These are phyloP conservation scores for Phaeophleospora eucalypticola DNA, from an alignment of 2,329 filamentous ascomycete species.

Conservation along the genomic window DNA sequence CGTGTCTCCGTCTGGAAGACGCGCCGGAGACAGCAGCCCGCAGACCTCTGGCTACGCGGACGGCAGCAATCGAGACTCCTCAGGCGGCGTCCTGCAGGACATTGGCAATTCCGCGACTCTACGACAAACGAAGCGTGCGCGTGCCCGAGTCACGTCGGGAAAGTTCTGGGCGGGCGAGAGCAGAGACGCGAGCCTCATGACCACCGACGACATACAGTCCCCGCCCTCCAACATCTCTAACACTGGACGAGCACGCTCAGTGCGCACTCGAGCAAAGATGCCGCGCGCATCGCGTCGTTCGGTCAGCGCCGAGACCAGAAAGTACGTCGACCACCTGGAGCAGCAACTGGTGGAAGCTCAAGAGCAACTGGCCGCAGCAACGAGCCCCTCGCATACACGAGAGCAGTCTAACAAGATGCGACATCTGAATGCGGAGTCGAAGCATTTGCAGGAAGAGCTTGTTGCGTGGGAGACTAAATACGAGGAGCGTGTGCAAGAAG, in stretches of 20 bases:
- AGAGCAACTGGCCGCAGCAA: constrained; percentile 36
- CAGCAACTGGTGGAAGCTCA: constrained; percentile 42
- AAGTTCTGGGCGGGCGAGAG: constrained; percentile 16
- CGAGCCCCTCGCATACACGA: constrained; percentile 38
- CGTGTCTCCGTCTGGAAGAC: constrained; percentile 18
- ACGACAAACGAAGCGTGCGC: constrained; percentile 17
- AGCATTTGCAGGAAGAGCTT: constrained; percentile 33
- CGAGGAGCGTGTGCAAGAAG: constrained; percentile 34
- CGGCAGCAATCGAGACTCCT: not conserved
- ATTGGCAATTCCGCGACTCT: constrained; percentile 23
- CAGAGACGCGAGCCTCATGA: constrained; percentile 17
- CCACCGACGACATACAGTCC: constrained; percentile 11
- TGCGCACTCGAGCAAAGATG: constrained; percentile 19
- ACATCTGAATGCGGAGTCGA: constrained; percentile 32
- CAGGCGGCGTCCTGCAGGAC: constrained; percentile 29
- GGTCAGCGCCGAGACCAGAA: constrained; percentile 40
- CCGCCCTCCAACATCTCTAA: constrained; percentile 15
- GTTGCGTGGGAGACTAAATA: constrained; percentile 37
- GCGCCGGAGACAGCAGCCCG: constrained; percentile 6
- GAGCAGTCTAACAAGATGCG: constrained; percentile 36
- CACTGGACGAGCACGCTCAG: constrained; percentile 4
- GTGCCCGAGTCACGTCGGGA: constrained; percentile 16
- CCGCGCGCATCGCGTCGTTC: constrained; percentile 27
- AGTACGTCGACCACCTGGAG: constrained; percentile 50
- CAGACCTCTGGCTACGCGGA: too few relatives aligned